A percentile compares a stretch with the other conserved stretches of the same genome.
These are phyloP conservation scores for Russula emetica DNA, from an alignment of 768 basidiomycete genomes.

Conservation along the genomic window DNA sequence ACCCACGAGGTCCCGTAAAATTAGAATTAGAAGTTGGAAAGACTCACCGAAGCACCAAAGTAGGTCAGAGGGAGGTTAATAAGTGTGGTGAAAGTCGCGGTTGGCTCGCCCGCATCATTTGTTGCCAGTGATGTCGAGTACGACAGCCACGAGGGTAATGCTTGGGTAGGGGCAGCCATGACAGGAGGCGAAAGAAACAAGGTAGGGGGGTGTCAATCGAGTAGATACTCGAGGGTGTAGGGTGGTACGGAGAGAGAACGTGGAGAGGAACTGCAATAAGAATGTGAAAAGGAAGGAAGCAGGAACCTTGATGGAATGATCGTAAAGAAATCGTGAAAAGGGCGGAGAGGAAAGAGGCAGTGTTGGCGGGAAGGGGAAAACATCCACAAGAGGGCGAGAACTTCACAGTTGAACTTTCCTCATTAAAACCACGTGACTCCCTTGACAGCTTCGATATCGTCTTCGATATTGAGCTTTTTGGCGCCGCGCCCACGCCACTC, in stretches of 20 bases:
- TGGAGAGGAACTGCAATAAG: constrained; percentile 15
- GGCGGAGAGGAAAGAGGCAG: background rate
- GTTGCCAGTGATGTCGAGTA: constrained; percentile 50
- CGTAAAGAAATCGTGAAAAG: background rate
- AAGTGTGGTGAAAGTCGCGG: constrained; percentile 54
- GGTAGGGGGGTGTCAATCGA: constrained; percentile 6
- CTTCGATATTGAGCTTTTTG: no score
- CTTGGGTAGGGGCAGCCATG: constrained; percentile 63
- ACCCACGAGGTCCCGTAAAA: background rate
- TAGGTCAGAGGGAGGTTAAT: constrained; percentile 72
- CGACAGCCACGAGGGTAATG: constrained; percentile 70
- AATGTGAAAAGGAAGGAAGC: constrained; percentile 1
- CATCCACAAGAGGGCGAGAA: background rate
- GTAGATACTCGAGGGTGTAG: constrained; percentile 21
- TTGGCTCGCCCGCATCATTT: constrained; percentile 47
- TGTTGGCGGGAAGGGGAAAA: background rate
- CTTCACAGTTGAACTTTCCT: constrained; percentile 5
- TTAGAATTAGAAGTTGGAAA: background rate
- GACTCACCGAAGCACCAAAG: constrained; percentile 75
- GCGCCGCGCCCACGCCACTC: background rate
- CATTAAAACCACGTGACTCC: background rate
- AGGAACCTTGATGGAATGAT: background rate
- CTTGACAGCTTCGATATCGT: no score
- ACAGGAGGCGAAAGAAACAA: background rate
- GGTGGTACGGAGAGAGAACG: constrained; percentile 22